Conservation (phyloP, 2,329 filamentous ascomycete species). For the Penicillium brevicompactum region DNA sequence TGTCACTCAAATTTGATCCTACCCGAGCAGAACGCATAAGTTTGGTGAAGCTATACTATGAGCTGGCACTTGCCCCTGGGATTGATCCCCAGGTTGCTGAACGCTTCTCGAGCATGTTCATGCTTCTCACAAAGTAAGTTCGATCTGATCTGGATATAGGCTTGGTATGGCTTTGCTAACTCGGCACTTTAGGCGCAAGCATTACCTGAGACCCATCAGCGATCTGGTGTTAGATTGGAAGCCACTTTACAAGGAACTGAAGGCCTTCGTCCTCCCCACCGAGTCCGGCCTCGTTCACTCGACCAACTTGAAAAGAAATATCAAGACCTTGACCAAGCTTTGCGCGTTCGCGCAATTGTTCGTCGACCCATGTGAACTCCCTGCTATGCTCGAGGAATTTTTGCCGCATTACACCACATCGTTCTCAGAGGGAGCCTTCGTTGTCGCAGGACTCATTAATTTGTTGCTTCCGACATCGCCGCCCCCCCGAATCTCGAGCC, state of each 20-base stretch:
- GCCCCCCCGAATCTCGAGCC: constrained; percentile 63
- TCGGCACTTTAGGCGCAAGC: constrained; percentile 71
- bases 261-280: constrained; percentile 81
- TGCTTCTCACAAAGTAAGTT: constrained; percentile 86
- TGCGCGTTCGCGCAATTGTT: constrained; percentile 89
- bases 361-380: constrained; percentile 85
- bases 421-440: constrained; percentile 87
- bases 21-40: constrained; percentile 79
- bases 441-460: constrained; percentile 86
- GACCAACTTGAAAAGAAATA: constrained; percentile 65
- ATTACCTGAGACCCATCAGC: constrained; percentile 87
- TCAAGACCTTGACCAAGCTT: constrained; percentile 79
- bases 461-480: constrained; percentile 83
- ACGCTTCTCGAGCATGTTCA: constrained; percentile 94
- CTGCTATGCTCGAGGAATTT: constrained; percentile 77
- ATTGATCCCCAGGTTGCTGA: constrained; percentile 80
- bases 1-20: constrained; percentile 96
- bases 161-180: constrained; percentile 19
- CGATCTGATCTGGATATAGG: not conserved
- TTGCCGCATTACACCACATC: constrained; percentile 90
- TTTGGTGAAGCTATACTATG: constrained; percentile 90
- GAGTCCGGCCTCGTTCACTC: constrained; percentile 70
- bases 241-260: constrained; percentile 89
- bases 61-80: constrained; percentile 86
- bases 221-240: constrained; percentile 93